Percentiles rank a stretch among this genome's conserved stretches.
These are phyloP conservation scores for Chrysochromulina parva DNA, from an alignment of 78 protist genomes.

Conservation along the genomic window DNA sequence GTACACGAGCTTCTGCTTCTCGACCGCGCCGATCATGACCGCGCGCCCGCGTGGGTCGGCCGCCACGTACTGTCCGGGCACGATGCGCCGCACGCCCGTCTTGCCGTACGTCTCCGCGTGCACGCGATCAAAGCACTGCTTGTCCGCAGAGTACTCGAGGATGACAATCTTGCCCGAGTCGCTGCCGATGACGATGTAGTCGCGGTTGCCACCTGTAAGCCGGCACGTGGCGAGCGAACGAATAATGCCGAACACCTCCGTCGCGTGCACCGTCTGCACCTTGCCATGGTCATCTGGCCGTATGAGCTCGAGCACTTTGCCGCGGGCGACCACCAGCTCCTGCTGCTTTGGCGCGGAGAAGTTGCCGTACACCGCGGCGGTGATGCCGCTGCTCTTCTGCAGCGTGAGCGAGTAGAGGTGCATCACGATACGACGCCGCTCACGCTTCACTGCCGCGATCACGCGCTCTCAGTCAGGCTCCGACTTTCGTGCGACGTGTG, in stretches of 20 bases:
- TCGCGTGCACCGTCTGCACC: conserved; percentile 60
- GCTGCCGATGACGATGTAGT: conserved; percentile 90
- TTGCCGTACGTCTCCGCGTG: conserved; percentile 92
- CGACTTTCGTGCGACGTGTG: no score
- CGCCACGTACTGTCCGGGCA: conserved; percentile 96
- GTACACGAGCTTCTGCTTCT: conserved; percentile 96
- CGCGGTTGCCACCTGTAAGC: conserved; percentile 77
- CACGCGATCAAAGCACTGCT: conserved; percentile 67
- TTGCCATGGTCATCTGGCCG: conserved; percentile 78
- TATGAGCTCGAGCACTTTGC: conserved; percentile 72
- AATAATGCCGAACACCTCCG: conserved; percentile 86
- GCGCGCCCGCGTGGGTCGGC: conserved; percentile 94
- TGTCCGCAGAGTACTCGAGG: conserved; percentile 74
- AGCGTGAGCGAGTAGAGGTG: conserved; percentile 82
- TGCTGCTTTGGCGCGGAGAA: conserved; percentile 72
- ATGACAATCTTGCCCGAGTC: conserved; percentile 90
- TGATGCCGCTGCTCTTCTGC: conserved; percentile 78
- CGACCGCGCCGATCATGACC: conserved; percentile 95
- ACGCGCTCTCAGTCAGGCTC: no score
- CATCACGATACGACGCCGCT: conserved; percentile 19
- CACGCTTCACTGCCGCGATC: no score
- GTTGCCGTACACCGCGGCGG: conserved; percentile 75
- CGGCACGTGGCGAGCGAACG: conserved; percentile 86
- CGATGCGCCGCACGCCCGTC: conserved; percentile 91
- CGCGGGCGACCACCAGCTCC: conserved; percentile 64